Base-by-base conservation (phyloP, 2,329 filamentous ascomycete genomes). In the Diaporthe citriasiana region DNA sequence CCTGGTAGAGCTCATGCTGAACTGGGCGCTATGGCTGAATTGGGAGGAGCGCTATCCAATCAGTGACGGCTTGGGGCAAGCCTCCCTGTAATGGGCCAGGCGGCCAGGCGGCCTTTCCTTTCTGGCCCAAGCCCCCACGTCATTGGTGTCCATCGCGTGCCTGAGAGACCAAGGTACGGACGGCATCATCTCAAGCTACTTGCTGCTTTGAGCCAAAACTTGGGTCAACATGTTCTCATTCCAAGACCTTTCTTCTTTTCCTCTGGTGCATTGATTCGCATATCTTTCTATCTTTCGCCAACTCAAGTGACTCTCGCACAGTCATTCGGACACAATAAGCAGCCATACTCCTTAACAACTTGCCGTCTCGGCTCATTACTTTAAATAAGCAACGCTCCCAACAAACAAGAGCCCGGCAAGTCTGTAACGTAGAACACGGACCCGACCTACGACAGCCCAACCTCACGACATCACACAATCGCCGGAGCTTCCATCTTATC, bases 131-230 rank as follows among this genome's bases (percentile, higher is more conserved):
- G 70, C 56, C 45, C 69, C 45, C 70, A 71, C 70, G 70, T 63
- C 70, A 71, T 71, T 13, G 56, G 25, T 33, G 66, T 70, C 35
- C 50, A 56, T 70, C 69, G 69, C 57, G 59, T 63, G 56, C 33
- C 35, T 42, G 10, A n/a, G 40, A 15, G n/a, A 30, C 33, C 45
- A 51, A 27, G 63, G 45, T 35, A 40, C 63, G 63, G 17, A 22
- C 59, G 40, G 4, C 30, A 66, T 66, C 45, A 27, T 17, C 22
- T 50, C 2, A 40, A 63, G 38, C 42, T 50, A 8, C 27, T 63
- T 40, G 63, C 63, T 53, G 42, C 22, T 25, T 22, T 27, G 30
- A 68, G 63, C 33, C 33, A 40, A 35, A 25, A 9, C 47, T 50
- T 53, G 47, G 13, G 53, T 40, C 47, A 40, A 3, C 45, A 30